Conservation (phyloP, 148 eudicot species). For the Pouteria glomerata region DNA sequence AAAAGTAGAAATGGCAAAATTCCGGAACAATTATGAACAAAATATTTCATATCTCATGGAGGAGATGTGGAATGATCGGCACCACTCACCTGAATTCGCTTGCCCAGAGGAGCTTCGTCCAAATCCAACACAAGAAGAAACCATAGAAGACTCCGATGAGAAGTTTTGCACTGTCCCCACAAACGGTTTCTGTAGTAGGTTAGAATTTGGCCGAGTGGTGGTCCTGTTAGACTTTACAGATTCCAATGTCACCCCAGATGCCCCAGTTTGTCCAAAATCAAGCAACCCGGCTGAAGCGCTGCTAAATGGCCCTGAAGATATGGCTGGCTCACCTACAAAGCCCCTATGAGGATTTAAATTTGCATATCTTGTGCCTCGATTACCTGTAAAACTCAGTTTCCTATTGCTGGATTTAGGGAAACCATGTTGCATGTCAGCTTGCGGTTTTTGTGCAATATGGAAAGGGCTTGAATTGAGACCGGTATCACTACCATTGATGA, state of each 20-base stretch:
- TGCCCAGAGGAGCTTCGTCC: slow-evolving; percentile 12
- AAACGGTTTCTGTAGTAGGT: slow-evolving; percentile 7
- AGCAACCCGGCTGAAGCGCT: slow-evolving; percentile 9
- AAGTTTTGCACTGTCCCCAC: slow-evolving; percentile 10
- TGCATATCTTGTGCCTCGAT: slow-evolving; percentile 4
- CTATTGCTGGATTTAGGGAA: not conserved
- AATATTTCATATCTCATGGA: not conserved
- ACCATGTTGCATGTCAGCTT: slow-evolving; percentile 8
- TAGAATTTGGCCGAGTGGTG: slow-evolving; percentile 10
- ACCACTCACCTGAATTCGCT: slow-evolving; percentile 21
- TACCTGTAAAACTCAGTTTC: slow-evolving; percentile 3
- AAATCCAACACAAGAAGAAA: not conserved
- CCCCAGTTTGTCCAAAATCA: slow-evolving; percentile 10
- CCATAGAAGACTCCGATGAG: slow-evolving; percentile 2
- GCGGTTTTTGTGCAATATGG: slow-evolving; percentile 12
- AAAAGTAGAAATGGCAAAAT: not conserved
- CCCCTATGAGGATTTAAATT: slow-evolving; percentile 10
- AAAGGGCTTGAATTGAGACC: slow-evolving; percentile 13
- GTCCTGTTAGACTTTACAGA: not conserved
- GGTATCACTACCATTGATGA: not conserved
- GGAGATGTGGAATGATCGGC: not conserved
- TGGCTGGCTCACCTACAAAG: not conserved
- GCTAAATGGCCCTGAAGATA: slow-evolving; percentile 15
- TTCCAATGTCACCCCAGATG: slow-evolving; percentile 5
- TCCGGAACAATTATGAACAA: not conserved